Evolutionary conservation across 805 yeast genomes (phyloP), one percentile per base, ranked within the genome.

Genomic region (Yamadazyma laniorum): DNA sequence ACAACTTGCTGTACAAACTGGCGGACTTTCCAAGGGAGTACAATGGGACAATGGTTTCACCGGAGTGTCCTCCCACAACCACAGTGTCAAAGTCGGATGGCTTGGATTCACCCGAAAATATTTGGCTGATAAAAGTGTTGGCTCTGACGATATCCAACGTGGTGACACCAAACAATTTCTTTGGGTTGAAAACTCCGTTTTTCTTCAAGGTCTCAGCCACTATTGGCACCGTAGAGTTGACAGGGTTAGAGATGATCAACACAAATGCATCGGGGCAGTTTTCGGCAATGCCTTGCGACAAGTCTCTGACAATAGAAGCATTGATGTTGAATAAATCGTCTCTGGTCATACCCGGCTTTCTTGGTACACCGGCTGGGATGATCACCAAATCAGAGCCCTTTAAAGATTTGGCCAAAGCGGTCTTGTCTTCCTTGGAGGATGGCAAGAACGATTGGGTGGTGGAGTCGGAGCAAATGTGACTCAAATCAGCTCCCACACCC

Each of bases 271-370:
- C 70, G 44, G 93, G 90, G 40, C 86, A 79, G 58, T 61, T 67
- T 48, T 69, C 69, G 34, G 95, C 93, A 52, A 88, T 80, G 11
- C 86, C 87, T 49, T 76, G 77, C 26, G 91, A 84, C 44, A 89
- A 69, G 44, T 76, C 79, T 47, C 77, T 75, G 45, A 89, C 82
- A 58, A 89, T 89, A 25, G 82, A 78, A 6, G 95, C 93, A 57
- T 86, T 86, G 65, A 84, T 83, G 63, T 77, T 77, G 75, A 86
- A 85, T 58, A 86, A 74, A 55, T 86, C 95, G 60, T 85, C 95
- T 66, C 95, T 80, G 43, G 95, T 84, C 95, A 86, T 86, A 41
- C 95, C 95, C 29, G 95, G 95, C 70, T 87, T 87, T 71, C 95
- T 82, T 55, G 95, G 95, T 28, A 86, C 82, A 45, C 95, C 95